Percentiles rank a stretch among this genome's conserved stretches.
Evolutionary conservation across 2,329 filamentous ascomycete species (phyloP).

Genomic region (Sporothrix curviconia): DNA sequence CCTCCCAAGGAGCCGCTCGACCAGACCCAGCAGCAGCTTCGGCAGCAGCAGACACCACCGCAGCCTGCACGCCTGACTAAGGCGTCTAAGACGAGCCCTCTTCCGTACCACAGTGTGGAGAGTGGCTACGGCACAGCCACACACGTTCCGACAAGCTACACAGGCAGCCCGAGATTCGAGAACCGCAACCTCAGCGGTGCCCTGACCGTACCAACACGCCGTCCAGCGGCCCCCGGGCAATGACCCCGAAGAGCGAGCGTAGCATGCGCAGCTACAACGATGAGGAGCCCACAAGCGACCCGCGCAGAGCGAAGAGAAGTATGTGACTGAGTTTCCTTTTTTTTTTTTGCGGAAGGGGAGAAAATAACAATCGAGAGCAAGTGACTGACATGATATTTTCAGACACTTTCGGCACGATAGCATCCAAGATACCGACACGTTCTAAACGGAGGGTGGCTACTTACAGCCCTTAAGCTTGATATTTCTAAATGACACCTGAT

Average conservation of each 20-base stretch:
- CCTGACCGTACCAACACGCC: slow-evolving; percentile 44
- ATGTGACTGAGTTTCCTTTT: not conserved
- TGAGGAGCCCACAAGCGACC: slow-evolving; percentile 38
- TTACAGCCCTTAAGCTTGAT: no score
- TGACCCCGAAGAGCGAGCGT: slow-evolving; percentile 49
- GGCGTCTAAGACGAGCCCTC: slow-evolving; percentile 47
- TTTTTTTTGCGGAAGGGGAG: not conserved
- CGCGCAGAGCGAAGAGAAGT: slow-evolving; percentile 52
- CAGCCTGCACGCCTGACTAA: slow-evolving; percentile 43
- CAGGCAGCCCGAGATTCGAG: slow-evolving; percentile 48
- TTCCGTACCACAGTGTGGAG: slow-evolving; percentile 51
- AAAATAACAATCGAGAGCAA: no score
- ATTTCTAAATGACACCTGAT: not conserved
- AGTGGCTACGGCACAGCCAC: slow-evolving; percentile 45
- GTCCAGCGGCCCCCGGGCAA: slow-evolving; percentile 55
- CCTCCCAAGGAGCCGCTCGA: slow-evolving; percentile 59
- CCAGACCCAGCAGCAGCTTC: not conserved
- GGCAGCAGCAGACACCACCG: slow-evolving; percentile 35
- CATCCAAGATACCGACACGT: slow-evolving; percentile 50
- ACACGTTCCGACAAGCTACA: slow-evolving; percentile 38
- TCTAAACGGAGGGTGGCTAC: no score
- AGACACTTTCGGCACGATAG: slow-evolving; percentile 50
- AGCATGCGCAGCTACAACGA: slow-evolving; percentile 32
- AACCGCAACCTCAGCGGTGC: slow-evolving; percentile 52
- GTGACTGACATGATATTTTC: not conserved